Percentiles rank a stretch among this genome's conserved stretches.
Conservation (phyloP, 2,329 filamentous ascomycete genomes). For the Gremmenia infestans region DNA sequence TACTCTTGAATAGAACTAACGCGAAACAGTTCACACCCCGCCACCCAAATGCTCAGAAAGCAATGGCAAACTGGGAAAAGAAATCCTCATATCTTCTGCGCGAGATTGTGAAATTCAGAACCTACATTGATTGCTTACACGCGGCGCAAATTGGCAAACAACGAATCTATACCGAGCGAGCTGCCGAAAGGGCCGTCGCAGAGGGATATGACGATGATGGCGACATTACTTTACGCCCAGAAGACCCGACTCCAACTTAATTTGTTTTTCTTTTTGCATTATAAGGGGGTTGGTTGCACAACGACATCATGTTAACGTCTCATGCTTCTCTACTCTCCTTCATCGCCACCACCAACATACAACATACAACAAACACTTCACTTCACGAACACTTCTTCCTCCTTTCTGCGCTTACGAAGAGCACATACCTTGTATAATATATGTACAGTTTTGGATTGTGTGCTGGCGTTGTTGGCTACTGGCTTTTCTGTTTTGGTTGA, state of each 20-base stretch:
- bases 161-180: slow-evolving; percentile 60
- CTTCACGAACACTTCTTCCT: background rate
- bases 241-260: background rate
- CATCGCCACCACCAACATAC: background rate
- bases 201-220: slow-evolving; percentile 17
- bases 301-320: background rate
- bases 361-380: background rate
- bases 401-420: background rate
- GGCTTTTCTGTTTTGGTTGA: background rate
- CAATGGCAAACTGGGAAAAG: slow-evolving; percentile 95
- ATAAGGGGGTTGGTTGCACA: background rate
- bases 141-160: slow-evolving; percentile 65
- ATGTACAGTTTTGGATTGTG: background rate
- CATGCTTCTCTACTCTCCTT: background rate
- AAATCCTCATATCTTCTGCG: slow-evolving; percentile 87
- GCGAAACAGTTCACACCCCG: slow-evolving; percentile 66
- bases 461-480: background rate
- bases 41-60: slow-evolving; percentile 72
- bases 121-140: slow-evolving; percentile 82
- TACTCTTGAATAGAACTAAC: background rate
- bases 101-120: slow-evolving; percentile 95
- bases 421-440: background rate
- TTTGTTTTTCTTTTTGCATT: background rate
- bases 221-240: slow-evolving; percentile 10
- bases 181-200: slow-evolving; percentile 25